phyloP scores from a whole-genome alignment of 1,284 basidiomycete species.

The Mycena sp. region DNA sequence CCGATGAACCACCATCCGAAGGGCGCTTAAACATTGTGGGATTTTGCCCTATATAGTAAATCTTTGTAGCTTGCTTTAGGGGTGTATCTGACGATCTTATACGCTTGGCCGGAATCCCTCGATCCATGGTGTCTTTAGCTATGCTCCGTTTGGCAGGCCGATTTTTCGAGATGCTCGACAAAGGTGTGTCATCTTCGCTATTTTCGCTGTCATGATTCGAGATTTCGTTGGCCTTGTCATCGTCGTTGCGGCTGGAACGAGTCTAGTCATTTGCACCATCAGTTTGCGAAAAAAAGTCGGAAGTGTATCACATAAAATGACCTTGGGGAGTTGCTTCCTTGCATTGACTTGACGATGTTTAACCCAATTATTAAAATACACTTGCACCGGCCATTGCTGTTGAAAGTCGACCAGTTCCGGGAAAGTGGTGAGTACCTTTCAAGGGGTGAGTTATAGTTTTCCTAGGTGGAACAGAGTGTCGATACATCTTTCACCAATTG shows the following conservation, averaged over 20 bases:
- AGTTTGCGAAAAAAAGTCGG: no score
- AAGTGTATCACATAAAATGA: not conserved
- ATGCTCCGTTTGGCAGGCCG: no score
- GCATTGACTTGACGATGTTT: not conserved
- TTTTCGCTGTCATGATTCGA: no score
- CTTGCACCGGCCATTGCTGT: not conserved
- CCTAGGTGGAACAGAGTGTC: no score
- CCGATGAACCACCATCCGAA: not conserved
- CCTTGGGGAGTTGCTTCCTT: not conserved
- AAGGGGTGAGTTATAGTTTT: not conserved
- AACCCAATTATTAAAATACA: conserved; percentile 3
- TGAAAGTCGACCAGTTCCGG: not conserved
- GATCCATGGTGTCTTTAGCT: no score
- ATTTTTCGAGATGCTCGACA: no score
- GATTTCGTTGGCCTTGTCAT: no score
- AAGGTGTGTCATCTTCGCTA: no score
- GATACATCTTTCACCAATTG: not conserved
- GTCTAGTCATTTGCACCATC: no score
- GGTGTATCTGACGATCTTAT: not conserved
- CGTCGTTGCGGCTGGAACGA: no score
- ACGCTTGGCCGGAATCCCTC: not conserved
- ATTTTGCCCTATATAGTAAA: conserved; percentile 4
- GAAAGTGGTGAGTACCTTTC: not conserved
- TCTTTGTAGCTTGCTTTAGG: not conserved
- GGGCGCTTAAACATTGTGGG: not conserved